phyloP scores from a whole-genome alignment of 2,329 filamentous ascomycete species.

The Leptoxyphium fumago region DNA sequence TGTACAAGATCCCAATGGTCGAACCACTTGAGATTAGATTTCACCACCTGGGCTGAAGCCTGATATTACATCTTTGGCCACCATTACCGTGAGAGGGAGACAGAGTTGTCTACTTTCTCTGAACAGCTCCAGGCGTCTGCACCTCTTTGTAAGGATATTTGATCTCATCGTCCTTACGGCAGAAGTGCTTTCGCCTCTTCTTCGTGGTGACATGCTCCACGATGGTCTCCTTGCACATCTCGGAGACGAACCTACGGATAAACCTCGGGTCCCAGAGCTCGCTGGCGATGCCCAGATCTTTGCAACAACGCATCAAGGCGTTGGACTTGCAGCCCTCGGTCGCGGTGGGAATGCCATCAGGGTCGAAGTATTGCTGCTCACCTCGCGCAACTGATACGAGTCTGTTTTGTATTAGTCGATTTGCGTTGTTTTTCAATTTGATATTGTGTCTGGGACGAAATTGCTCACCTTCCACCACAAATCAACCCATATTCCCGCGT shows the following conservation, averaged over 20 bases:
- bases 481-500: conserved; percentile 91
- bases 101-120: too few relatives aligned
- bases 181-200: conserved; percentile 78
- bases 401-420: conserved; percentile 30
- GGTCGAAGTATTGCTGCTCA: conserved; percentile 84
- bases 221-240: conserved; percentile 65
- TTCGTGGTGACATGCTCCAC: conserved; percentile 78
- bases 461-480: conserved; percentile 63
- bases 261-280: conserved; percentile 95
- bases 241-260: conserved; percentile 66
- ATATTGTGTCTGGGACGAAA: conserved; percentile 6
- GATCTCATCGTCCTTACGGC: conserved; percentile 67
- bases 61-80: too few relatives aligned
- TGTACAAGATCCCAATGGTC: too few relatives aligned
- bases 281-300: conserved; percentile 85
- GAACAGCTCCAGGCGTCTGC: neutral
- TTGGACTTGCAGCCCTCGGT: conserved; percentile 97
- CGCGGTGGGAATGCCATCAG: conserved; percentile 81
- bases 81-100: too few relatives aligned
- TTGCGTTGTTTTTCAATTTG: neutral
- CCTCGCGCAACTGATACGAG: conserved; percentile 85
- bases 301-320: conserved; percentile 94
- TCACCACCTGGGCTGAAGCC: too few relatives aligned
- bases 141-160: conserved; percentile 47
- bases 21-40: too few relatives aligned